Base-by-base conservation (phyloP, 1,284 basidiomycete genomes). In the Pseudozyma pruni region DNA sequence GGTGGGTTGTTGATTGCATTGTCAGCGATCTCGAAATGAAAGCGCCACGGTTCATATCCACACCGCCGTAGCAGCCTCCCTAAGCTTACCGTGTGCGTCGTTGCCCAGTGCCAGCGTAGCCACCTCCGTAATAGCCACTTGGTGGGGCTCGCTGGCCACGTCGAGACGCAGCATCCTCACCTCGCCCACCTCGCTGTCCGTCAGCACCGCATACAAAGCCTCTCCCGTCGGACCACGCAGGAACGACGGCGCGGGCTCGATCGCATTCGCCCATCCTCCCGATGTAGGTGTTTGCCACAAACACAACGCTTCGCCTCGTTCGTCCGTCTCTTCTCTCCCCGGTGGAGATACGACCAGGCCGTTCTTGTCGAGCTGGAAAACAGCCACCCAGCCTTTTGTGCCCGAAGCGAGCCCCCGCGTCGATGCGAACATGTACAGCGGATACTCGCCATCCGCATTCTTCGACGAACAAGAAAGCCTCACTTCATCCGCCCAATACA, bases 251-350 rank as follows among this genome's bases (percentile, higher is more conserved):
- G 81, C 81, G 1, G 82, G 79, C 45, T 83, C 80, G 27, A 84
- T 82, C 0, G 83, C 83, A 54, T 84, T 84, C 1, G 84, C 84
- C 83, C 83, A 84, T 2, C 84, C 84, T n/a, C 84, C 84, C 3
- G 71, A 76, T 0, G 83, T 84, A 2, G 79, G 75, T 2, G 83
- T 84, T 55, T 83, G 68, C 71, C 77, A 76, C 11, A 81, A 41
- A 9, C 56, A 68, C 17, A 72, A 34, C 8, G 70, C 60, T 11
- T 73, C 53, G 16, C 55, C 60, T 6, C 48, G 44, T 20, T 49
- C 41, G 31, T 54, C 32, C n/a, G 47, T 25, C 1, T 45, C 51
- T 25, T 38, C 32, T 6, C 62, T 40, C 2, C 16, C 19, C 7
- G 41, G 57, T 14, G 52, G 27, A 29, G 27, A 23, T n/a, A 61